Conservation (phyloP, 768 basidiomycete genomes). For the Kwoniella mangroviensis region DNA sequence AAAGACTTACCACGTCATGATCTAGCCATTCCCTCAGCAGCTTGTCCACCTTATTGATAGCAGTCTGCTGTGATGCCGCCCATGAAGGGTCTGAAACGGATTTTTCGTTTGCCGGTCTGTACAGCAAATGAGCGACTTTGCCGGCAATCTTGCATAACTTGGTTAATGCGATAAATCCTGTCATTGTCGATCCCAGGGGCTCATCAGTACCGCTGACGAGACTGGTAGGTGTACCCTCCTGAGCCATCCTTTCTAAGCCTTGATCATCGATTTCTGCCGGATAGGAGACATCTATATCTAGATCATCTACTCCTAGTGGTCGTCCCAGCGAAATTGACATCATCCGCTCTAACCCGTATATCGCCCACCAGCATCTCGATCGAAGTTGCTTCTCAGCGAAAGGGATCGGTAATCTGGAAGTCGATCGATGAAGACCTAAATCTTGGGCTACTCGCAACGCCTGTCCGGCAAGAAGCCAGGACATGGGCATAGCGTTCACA, state of each 20-base stretch:
- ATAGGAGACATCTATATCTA: constrained; percentile 86
- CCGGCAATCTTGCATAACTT: constrained; percentile 81
- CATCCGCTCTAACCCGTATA: constrained; percentile 80
- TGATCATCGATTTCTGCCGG: constrained; percentile 83
- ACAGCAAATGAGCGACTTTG: constrained; percentile 59
- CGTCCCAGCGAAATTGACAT: constrained; percentile 86
- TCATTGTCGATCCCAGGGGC: constrained; percentile 68
- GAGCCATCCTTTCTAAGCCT: constrained; percentile 69
- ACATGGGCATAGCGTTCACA: constrained; percentile 89
- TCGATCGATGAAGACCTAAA: constrained; percentile 86
- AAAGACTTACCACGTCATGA: constrained; percentile 57
- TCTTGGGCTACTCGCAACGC: constrained; percentile 88
- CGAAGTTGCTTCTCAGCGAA: constrained; percentile 86
- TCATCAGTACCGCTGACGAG: constrained; percentile 22
- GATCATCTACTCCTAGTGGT: constrained; percentile 84
- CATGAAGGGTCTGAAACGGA: constrained; percentile 72
- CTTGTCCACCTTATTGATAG: constrained; percentile 76
- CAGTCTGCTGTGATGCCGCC: constrained; percentile 73
- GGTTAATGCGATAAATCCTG: constrained; percentile 75
- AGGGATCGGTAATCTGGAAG: constrained; percentile 70
- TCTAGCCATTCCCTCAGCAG: constrained; percentile 84
- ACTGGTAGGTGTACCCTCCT: constrained; percentile 59
- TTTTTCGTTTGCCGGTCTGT: constrained; percentile 56
- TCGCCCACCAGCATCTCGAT: constrained; percentile 91
- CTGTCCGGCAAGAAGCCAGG: constrained; percentile 90